phyloP scores from a whole-genome alignment of 148 eudicot genomes.

The Polygonum aviculare region DNA sequence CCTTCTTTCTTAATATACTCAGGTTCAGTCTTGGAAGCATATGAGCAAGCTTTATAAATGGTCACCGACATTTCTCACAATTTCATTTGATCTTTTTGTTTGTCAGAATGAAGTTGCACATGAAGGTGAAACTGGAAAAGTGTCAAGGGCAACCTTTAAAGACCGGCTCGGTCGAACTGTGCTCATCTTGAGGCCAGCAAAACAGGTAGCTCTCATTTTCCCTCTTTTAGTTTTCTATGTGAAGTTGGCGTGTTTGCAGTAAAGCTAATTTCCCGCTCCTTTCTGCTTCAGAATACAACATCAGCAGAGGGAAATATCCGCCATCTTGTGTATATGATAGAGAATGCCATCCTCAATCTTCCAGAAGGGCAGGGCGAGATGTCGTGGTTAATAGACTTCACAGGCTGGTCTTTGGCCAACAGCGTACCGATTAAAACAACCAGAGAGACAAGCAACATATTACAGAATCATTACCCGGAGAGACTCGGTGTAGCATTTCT shows the following conservation, averaged over 20 bases:
- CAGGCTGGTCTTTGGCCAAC: conserved; percentile 63
- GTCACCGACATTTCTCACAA: neutral
- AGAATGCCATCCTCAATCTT: conserved; percentile 78
- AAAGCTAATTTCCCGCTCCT: neutral
- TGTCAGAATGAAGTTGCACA: conserved; percentile 77
- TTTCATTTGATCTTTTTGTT: conserved; percentile 10
- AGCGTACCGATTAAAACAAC: conserved; percentile 52
- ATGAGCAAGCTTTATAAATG: neutral
- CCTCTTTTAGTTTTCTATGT: neutral
- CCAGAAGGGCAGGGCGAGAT: conserved; percentile 90
- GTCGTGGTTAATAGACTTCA: conserved; percentile 89
- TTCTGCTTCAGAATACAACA: conserved; percentile 38
- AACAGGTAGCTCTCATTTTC: conserved; percentile 45
- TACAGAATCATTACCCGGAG: conserved; percentile 95
- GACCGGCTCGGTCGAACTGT: conserved; percentile 71
- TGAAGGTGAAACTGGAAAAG: conserved; percentile 89
- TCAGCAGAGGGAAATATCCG: conserved; percentile 69
- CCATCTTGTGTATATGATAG: conserved; percentile 74
- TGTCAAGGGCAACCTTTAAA: conserved; percentile 70
- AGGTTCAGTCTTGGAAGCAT: no score
- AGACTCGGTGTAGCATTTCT: conserved; percentile 66
- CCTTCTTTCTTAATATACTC: neutral
- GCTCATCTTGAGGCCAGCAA: conserved; percentile 94
- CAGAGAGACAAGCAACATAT: conserved; percentile 54
- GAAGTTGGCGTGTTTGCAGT: neutral